These are phyloP conservation scores for Fusarium papillatum DNA, from an alignment of 2,329 filamentous ascomycete species.

Conservation along the genomic window DNA sequence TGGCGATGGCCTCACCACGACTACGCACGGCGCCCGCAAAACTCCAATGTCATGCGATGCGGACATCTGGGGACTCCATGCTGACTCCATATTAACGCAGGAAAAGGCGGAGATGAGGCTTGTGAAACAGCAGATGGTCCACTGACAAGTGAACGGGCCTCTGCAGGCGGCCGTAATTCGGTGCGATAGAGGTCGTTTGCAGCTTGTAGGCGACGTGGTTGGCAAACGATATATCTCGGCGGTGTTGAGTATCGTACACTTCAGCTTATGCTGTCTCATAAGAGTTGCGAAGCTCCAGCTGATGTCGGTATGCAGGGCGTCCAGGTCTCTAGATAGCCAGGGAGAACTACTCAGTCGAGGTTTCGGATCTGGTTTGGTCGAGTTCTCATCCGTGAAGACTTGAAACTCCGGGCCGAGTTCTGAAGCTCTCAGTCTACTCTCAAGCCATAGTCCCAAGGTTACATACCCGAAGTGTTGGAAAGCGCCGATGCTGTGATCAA, in stretches of 20 bases:
- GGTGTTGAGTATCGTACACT: slow-evolving; percentile 15
- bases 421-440: neutral
- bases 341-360: neutral
- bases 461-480: neutral
- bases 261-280: slow-evolving; percentile 25
- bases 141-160: slow-evolving; percentile 22
- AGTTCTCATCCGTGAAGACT: neutral
- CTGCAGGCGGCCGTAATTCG: slow-evolving; percentile 32
- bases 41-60: slow-evolving; percentile 24
- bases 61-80: slow-evolving; percentile 36
- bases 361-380: neutral
- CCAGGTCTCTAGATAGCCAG: neutral
- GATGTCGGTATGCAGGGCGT: slow-evolving; percentile 3
- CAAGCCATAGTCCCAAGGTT: neutral
- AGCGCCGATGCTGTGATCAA: neutral
- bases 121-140: slow-evolving; percentile 32
- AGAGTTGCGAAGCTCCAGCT: slow-evolving; percentile 8
- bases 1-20: slow-evolving; percentile 6
- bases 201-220: neutral
- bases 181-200: slow-evolving; percentile 17
- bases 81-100: slow-evolving; percentile 17
- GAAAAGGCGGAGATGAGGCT: slow-evolving; percentile 28
- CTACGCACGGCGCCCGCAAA: slow-evolving; percentile 20
- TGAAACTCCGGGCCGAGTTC: neutral
- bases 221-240: slow-evolving; percentile 13